Conservation (phyloP, 2,329 filamentous ascomycete species). For the Nemania abortiva region DNA sequence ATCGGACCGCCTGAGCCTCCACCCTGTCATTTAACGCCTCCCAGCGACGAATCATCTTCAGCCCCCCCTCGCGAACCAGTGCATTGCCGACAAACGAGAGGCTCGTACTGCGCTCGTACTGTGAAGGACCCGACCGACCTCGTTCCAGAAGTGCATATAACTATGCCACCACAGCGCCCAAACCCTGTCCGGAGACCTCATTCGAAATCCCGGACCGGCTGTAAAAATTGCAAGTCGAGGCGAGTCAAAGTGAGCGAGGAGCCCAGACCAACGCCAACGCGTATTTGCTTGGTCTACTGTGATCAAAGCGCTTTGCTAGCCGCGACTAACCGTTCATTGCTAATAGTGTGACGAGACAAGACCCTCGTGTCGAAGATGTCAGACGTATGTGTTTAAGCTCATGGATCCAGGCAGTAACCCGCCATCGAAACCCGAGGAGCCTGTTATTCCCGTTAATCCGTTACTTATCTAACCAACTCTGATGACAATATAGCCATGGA, state of each 20-base stretch:
- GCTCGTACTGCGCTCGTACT: slow-evolving; percentile 38
- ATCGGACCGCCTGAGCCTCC: neutral
- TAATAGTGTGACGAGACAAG: slow-evolving; percentile 46
- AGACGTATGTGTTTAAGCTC: slow-evolving; percentile 37
- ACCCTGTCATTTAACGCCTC: neutral
- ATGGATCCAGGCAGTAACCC: neutral
- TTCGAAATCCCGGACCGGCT: slow-evolving; percentile 46
- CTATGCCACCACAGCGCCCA: slow-evolving; percentile 38
- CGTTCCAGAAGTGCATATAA: slow-evolving; percentile 10
- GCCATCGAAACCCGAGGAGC: slow-evolving; percentile 13
- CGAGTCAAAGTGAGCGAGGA: slow-evolving; percentile 44
- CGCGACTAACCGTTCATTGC: slow-evolving; percentile 9
- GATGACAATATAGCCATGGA: slow-evolving; percentile 37
- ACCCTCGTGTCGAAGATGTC: slow-evolving; percentile 46
- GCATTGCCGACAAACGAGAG: slow-evolving; percentile 14
- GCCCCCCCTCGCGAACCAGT: slow-evolving; percentile 13
- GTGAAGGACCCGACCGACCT: slow-evolving; percentile 23
- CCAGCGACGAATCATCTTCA: slow-evolving; percentile 32
- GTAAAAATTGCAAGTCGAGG: slow-evolving; percentile 46
- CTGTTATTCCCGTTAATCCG: neutral
- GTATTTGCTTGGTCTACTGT: slow-evolving; percentile 7
- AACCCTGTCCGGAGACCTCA: slow-evolving; percentile 45
- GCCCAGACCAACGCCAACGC: neutral
- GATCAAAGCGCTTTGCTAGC: neutral
- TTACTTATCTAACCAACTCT: neutral